Percentiles rank a stretch among this genome's conserved stretches.
Conservation (phyloP, 1,284 basidiomycete species). For the Ustilago lituana region DNA sequence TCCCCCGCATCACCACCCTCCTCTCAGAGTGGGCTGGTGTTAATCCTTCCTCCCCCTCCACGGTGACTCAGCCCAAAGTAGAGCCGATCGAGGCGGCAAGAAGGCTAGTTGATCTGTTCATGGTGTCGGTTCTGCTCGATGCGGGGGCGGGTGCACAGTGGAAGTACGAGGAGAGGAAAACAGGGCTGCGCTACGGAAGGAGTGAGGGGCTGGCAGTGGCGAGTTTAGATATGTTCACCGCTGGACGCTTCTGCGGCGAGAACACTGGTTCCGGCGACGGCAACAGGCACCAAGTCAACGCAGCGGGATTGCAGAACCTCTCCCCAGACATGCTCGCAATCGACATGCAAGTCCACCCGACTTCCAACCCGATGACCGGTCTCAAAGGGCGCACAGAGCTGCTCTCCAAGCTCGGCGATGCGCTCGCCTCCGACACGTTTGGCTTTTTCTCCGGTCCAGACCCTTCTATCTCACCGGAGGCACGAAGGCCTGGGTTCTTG, state of each 20-base stretch:
- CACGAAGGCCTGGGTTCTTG: slow-evolving; percentile 30
- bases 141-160: slow-evolving; percentile 89
- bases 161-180: slow-evolving; percentile 77
- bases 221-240: slow-evolving; percentile 84
- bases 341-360: slow-evolving; percentile 80
- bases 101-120: slow-evolving; percentile 85
- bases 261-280: not conserved
- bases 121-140: slow-evolving; percentile 91
- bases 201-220: slow-evolving; percentile 94
- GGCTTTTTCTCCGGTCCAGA: slow-evolving; percentile 48
- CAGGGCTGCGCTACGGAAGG: slow-evolving; percentile 75
- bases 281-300: slow-evolving; percentile 68
- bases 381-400: slow-evolving; percentile 85
- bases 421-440: slow-evolving; percentile 31
- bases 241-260: slow-evolving; percentile 20
- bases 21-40: slow-evolving; percentile 36
- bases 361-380: slow-evolving; percentile 85
- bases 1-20: slow-evolving; percentile 51
- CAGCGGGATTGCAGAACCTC: slow-evolving; percentile 76
- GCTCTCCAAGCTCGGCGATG: slow-evolving; percentile 46
- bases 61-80: slow-evolving; percentile 2
- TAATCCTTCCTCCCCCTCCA: not conserved
- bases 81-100: slow-evolving; percentile 48
- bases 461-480: not conserved
- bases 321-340: slow-evolving; percentile 74